phyloP scores from a whole-genome alignment of 371 early-diverging fungal species.

The Saksenaea vasiformis region DNA sequence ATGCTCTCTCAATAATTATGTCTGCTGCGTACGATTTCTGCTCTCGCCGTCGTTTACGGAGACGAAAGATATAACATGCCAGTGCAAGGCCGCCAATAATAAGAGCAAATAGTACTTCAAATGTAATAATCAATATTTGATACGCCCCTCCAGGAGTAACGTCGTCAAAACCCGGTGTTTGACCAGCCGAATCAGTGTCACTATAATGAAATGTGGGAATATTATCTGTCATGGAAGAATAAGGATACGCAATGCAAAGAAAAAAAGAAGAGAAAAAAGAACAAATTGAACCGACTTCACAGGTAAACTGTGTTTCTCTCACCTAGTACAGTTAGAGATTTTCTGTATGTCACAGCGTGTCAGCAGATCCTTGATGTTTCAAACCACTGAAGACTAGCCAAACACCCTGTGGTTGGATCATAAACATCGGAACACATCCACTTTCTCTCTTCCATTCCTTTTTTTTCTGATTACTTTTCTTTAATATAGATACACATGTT shows the following conservation, averaged over 20 bases:
- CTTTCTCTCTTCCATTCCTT: too few species aligned
- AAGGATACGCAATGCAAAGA: neutral
- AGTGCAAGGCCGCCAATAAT: neutral
- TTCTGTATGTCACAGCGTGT: neutral
- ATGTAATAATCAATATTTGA: neutral
- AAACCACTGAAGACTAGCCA: neutral
- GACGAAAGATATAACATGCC: neutral
- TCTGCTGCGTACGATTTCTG: neutral
- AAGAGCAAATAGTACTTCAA: neutral
- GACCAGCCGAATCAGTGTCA: neutral
- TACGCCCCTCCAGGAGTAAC: neutral
- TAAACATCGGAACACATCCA: neutral
- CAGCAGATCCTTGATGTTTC: neutral
- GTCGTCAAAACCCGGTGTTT: neutral
- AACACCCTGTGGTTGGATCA: neutral
- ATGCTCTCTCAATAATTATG: neutral
- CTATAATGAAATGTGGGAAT: neutral
- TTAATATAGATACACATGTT: conserved; percentile 2
- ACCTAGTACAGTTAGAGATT: neutral
- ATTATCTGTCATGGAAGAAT: neutral
- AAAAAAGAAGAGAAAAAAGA: neutral
- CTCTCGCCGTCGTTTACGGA: neutral
- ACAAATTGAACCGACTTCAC: neutral
- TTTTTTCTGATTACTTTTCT: neutral
- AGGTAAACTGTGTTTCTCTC: neutral